Conservation (phyloP, 2,329 filamentous ascomycete species). For the Alternaria arborescens region DNA sequence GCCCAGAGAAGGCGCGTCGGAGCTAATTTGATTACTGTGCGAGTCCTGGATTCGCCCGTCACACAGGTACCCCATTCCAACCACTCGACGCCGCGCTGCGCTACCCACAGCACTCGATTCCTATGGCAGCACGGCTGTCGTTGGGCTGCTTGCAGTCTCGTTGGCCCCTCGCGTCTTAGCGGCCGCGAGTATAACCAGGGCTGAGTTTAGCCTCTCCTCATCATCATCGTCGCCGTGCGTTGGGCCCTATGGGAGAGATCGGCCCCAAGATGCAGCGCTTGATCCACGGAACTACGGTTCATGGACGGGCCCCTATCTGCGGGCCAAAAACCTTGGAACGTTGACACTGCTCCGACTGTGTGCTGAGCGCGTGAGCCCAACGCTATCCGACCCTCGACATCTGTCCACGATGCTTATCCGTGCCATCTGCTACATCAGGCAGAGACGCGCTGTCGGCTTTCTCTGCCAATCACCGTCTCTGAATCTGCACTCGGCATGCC, state of each 20-base stretch:
- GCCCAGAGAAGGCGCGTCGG: constrained; percentile 23
- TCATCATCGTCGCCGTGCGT: background rate
- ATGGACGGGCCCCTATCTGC: constrained; percentile 9
- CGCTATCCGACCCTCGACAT: background rate
- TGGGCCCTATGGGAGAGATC: constrained; percentile 22
- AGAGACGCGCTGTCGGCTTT: constrained; percentile 19
- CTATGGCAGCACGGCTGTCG: background rate
- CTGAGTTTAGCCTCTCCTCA: constrained; percentile 10
- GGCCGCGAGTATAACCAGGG: constrained; percentile 10
- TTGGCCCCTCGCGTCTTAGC: constrained; percentile 4
- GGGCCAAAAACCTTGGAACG: background rate
- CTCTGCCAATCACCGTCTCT: constrained; percentile 24
- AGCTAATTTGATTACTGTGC: constrained; percentile 34
- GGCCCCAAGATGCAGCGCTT: constrained; percentile 17
- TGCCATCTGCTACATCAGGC: constrained; percentile 25
- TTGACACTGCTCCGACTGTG: constrained; percentile 3
- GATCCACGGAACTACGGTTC: constrained; percentile 29
- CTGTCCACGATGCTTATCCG: constrained; percentile 6
- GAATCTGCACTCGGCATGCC: constrained; percentile 25
- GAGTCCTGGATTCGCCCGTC: constrained; percentile 22
- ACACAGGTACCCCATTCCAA: constrained; percentile 25
- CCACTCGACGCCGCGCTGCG: constrained; percentile 1
- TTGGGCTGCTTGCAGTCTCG: constrained; percentile 7
- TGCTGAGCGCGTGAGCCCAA: constrained; percentile 6
- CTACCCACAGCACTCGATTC: constrained; percentile 1